Conservation (phyloP, 176 grass and related monocot species). For the Avena atlantica region DNA sequence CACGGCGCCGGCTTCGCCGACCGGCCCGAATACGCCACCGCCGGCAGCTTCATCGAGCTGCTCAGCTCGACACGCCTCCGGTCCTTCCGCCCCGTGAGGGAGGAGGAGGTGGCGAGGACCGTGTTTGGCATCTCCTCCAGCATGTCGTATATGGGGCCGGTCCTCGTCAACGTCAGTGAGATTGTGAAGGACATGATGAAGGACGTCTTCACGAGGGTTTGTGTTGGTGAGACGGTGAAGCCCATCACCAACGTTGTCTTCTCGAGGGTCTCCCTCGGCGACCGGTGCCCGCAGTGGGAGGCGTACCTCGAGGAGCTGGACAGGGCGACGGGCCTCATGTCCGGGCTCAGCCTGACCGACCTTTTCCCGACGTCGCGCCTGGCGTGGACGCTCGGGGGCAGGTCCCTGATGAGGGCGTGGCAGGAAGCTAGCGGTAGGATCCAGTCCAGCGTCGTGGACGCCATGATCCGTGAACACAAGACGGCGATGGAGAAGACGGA, state of each 20-base stretch:
- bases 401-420: background rate
- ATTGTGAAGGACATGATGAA: conserved; percentile 5
- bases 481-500: background rate
- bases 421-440: background rate
- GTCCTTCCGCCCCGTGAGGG: conserved; percentile 53
- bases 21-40: conserved; percentile 39
- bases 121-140: background rate
- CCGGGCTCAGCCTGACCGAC: conserved; percentile 47
- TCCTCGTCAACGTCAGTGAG: conserved; percentile 1
- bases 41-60: conserved; percentile 39
- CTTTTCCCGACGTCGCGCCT: conserved; percentile 36
- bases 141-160: too few relatives aligned
- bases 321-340: background rate
- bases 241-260: conserved; percentile 28
- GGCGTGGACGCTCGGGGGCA: background rate
- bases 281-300: background rate
- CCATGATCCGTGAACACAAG: background rate
- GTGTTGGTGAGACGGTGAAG: background rate
- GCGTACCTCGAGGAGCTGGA: background rate
- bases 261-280: background rate
- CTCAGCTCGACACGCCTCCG: conserved; percentile 44
- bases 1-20: conserved; percentile 55
- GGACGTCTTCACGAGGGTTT: background rate
- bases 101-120: conserved; percentile 40
- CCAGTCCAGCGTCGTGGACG: background rate